Conservation (phyloP, 257 asterid genomes). For the Orobanche coerulescens region DNA sequence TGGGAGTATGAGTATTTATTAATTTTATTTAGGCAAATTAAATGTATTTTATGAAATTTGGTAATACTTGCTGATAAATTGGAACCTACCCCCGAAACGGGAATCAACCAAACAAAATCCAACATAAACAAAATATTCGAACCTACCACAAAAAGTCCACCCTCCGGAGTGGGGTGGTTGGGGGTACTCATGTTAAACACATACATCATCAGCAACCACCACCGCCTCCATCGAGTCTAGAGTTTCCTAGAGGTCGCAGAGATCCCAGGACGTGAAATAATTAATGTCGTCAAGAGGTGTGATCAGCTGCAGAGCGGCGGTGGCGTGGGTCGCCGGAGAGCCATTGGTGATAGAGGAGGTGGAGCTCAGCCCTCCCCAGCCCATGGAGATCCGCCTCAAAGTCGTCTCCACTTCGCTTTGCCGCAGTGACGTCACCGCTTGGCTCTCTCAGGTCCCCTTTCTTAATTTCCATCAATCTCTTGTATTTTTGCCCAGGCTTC, state of each 20-base stretch:
- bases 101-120: no score
- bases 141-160: background rate
- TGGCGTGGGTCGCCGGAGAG: conserved; percentile 82
- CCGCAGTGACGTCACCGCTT: conserved; percentile 83
- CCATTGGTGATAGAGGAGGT: conserved; percentile 74
- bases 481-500: no score
- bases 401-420: conserved; percentile 79
- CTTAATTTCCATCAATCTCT: background rate
- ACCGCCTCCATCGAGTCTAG: background rate
- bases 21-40: no score
- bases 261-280: no score
- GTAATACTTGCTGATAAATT: no score
- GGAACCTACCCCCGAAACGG: no score
- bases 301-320: conserved; percentile 79
- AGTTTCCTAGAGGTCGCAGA: background rate
- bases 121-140: background rate
- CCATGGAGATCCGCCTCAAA: conserved; percentile 89
- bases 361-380: conserved; percentile 69
- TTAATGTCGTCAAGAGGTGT: conserved; percentile 29
- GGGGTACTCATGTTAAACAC: background rate
- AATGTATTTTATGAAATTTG: no score
- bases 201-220: background rate
- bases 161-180: conserved; percentile 1
- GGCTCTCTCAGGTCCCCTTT: conserved; percentile 63
- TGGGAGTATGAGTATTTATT: no score